Conservation (phyloP, 2,329 filamentous ascomycete genomes). For the Phaeosphaeriaceae sp. region DNA sequence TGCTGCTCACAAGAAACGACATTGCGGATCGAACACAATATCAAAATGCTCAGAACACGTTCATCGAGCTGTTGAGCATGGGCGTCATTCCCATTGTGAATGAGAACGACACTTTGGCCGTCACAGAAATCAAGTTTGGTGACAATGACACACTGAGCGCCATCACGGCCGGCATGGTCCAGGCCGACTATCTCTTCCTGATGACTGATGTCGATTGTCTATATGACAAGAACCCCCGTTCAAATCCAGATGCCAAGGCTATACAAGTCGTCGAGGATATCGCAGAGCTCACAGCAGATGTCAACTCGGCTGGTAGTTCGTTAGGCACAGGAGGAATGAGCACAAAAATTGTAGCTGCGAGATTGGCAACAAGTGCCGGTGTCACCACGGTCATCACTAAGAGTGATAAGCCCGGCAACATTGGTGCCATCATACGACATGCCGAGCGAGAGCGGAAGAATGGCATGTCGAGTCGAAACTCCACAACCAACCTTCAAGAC, state of each 20-base stretch:
- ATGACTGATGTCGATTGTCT: constrained; percentile 94
- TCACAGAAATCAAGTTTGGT: constrained; percentile 99
- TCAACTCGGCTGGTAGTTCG: constrained; percentile 86
- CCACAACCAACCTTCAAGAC: constrained; percentile 38
- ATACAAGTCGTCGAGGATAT: constrained; percentile 96
- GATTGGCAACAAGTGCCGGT: constrained; percentile 89
- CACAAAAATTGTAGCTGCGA: constrained; percentile 94
- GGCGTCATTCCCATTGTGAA: constrained; percentile 98
- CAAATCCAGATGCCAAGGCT: constrained; percentile 81
- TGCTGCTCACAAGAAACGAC: constrained; percentile 91
- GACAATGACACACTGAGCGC: constrained; percentile 82
- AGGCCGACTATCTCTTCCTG: constrained; percentile 90
- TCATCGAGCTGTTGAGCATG: constrained; percentile 88
- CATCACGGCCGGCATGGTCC: constrained; percentile 79
- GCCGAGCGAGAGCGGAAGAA: constrained; percentile 68
- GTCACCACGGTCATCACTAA: constrained; percentile 96
- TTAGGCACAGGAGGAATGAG: constrained; percentile 96
- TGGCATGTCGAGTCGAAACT: constrained; percentile 36
- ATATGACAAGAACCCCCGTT: constrained; percentile 74
- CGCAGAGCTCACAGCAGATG: constrained; percentile 79
- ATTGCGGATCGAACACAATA: constrained; percentile 97
- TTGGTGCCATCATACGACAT: constrained; percentile 83
- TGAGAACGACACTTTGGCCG: constrained; percentile 95
- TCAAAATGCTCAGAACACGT: constrained; percentile 94
- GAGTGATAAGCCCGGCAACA: constrained; percentile 92